Conservation (phyloP, 257 asterid species). For the Salvia splendens region DNA sequence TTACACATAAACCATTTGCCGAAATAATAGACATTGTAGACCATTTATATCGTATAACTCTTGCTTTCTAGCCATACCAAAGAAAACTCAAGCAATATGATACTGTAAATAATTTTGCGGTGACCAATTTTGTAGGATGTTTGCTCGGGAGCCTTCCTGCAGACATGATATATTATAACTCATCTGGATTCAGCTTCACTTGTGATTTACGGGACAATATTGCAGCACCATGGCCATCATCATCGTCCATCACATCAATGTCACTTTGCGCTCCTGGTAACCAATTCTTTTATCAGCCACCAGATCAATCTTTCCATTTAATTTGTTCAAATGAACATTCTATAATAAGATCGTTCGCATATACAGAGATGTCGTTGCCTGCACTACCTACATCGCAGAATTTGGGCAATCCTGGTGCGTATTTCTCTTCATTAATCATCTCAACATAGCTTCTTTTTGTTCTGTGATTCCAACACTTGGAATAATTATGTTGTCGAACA, state of each 20-base stretch:
- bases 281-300: slow-evolving; percentile 7
- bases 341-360: slow-evolving; percentile 30
- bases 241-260: slow-evolving; percentile 70
- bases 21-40: background rate
- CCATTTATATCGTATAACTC: background rate
- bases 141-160: slow-evolving; percentile 84
- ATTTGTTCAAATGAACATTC: background rate
- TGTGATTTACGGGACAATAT: slow-evolving; percentile 90
- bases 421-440: slow-evolving; percentile 7
- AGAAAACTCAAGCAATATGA: no score
- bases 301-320: background rate
- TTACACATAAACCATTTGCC: background rate
- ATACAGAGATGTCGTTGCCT: slow-evolving; percentile 97
- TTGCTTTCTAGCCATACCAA: no score
- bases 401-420: slow-evolving; percentile 59
- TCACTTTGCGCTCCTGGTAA: slow-evolving; percentile 99
- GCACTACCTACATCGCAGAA: slow-evolving; percentile 82
- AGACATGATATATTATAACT: slow-evolving; percentile 81
- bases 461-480: slow-evolving; percentile 25
- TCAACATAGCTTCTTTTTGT: no score
- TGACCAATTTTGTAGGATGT: slow-evolving; percentile 57
- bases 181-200: slow-evolving; percentile 82
- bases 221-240: slow-evolving; percentile 99
- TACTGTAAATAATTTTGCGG: no score
- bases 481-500: slow-evolving; percentile 21